phyloP scores from a whole-genome alignment of 257 asterid species.

The Solanum medicagineum region DNA sequence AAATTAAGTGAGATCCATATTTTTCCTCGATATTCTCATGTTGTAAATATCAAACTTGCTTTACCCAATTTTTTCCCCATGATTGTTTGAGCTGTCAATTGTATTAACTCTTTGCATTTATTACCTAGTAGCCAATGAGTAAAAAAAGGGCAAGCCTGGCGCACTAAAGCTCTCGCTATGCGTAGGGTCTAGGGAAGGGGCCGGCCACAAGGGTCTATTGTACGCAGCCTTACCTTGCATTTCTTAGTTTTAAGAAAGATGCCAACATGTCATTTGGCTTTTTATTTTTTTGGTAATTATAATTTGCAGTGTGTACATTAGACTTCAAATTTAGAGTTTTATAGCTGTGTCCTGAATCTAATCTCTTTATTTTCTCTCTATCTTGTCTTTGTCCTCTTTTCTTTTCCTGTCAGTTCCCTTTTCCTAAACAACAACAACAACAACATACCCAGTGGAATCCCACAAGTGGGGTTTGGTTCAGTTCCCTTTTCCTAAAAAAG shows the following conservation, averaged over 20 bases:
- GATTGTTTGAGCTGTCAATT: not conserved
- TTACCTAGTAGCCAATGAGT: not conserved
- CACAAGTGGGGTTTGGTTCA: not conserved
- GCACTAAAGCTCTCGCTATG: too few relatives aligned
- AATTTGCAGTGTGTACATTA: not conserved
- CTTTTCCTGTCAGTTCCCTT: not conserved
- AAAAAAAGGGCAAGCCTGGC: not conserved
- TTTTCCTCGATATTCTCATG: not conserved
- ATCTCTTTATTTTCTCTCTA: not conserved
- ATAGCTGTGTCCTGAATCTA: not conserved
- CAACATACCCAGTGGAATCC: too few relatives aligned
- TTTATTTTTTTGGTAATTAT: not conserved
- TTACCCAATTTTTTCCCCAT: not conserved
- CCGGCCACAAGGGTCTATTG: too few relatives aligned
- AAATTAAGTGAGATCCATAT: slow-evolving; percentile 70
- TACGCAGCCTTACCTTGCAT: too few relatives aligned
- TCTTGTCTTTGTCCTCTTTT: not conserved
- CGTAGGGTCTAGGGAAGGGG: too few relatives aligned
- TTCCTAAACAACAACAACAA: not conserved
- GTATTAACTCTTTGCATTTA: not conserved
- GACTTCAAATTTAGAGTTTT: not conserved
- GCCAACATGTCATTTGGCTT: not conserved
- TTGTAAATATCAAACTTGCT: not conserved
- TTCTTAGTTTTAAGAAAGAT: not conserved
- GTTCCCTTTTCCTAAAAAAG: not conserved